A percentile compares a stretch with the other conserved stretches of the same genome.
These are phyloP conservation scores for Mucor irregularis DNA, from an alignment of 371 early-diverging fungal species.

Conservation along the genomic window DNA sequence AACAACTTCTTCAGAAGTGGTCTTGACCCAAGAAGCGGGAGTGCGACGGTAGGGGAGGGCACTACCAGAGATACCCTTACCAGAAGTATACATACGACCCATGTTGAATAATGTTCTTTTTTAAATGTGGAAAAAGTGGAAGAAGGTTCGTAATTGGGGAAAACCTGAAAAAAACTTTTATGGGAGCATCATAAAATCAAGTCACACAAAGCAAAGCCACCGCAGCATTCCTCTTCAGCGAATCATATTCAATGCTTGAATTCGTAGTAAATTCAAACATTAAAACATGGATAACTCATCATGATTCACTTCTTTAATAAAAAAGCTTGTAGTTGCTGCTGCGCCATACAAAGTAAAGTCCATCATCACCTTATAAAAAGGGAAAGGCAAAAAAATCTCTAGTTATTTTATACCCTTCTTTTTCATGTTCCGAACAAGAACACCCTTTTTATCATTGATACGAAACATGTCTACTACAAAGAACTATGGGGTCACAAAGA, in stretches of 20 bases:
- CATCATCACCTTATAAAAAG: no score
- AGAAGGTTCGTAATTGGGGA: conserved; percentile 89
- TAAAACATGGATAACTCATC: no score
- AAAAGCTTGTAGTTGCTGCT: no score
- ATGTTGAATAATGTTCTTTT: conserved; percentile 18
- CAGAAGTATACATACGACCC: conserved; percentile 84
- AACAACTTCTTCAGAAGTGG: conserved; percentile 95
- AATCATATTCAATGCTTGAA: no score
- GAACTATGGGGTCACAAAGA: conserved; percentile 44
- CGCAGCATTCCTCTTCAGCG: no score
- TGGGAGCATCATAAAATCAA: no score
- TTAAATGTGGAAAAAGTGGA: conserved; percentile 18
- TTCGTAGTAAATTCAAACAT: no score
- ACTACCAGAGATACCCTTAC: conserved; percentile 98
- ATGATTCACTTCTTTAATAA: no score
- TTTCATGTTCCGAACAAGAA: conserved; percentile 9
- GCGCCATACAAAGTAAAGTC: no score
- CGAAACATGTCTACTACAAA: not conserved
- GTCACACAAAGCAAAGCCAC: no score
- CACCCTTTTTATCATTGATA: not conserved
- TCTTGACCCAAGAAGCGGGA: conserved; percentile 97
- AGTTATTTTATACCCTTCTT: not conserved
- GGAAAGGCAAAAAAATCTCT: not conserved
- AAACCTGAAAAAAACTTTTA: no score
- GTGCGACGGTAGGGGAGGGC: conserved; percentile 99